Evolutionary conservation across 176 grass and related monocot species (phyloP).

Genomic region (Carex scoparia): DNA sequence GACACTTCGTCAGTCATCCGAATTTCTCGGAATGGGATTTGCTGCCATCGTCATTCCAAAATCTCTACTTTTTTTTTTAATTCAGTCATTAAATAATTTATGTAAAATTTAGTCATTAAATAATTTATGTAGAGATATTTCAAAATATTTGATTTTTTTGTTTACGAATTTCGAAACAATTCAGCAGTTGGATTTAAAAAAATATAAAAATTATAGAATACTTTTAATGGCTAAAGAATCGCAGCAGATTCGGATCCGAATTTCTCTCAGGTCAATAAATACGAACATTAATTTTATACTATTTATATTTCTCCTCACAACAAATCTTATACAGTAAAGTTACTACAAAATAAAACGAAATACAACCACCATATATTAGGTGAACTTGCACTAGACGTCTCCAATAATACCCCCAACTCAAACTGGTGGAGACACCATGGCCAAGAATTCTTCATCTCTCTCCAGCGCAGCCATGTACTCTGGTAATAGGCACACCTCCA

Average conservation of each 20-base stretch:
- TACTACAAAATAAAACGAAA: background rate
- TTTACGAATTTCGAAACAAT: no score
- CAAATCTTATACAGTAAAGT: background rate
- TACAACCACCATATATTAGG: background rate
- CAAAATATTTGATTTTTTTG: no score
- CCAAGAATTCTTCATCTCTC: constrained; percentile 48
- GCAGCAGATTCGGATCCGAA: background rate
- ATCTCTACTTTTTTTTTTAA: no score
- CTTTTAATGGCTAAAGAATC: no score
- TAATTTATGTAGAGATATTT: no score
- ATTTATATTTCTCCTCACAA: background rate
- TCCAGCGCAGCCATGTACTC: constrained; percentile 48
- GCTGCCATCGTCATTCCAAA: no score
- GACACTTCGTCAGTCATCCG: background rate
- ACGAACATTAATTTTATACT: background rate
- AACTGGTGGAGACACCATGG: constrained; percentile 14
- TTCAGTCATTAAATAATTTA: no score
- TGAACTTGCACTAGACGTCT: background rate
- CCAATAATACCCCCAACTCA: background rate
- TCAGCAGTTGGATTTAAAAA: no score
- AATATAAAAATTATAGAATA: no score
- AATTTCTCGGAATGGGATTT: background rate
- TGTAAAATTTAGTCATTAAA: no score
- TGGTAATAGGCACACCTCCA: constrained; percentile 38
- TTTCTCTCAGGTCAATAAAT: background rate